phyloP scores from a whole-genome alignment of 345 rosid genomes.

The Bruguiera parviflora region DNA sequence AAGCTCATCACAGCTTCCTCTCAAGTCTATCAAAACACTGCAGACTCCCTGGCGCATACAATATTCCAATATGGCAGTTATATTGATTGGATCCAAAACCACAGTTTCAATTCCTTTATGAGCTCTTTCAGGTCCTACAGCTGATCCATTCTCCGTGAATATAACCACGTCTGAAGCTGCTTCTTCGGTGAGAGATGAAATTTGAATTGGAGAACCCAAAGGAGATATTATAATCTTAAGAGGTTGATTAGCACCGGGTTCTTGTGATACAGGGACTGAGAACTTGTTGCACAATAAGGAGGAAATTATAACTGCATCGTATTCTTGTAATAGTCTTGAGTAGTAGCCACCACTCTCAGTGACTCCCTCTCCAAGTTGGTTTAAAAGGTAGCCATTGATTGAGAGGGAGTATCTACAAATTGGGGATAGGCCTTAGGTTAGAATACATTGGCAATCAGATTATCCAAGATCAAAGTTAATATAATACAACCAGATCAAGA shows the following conservation, averaged over 20 bases:
- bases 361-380: conserved; percentile 66
- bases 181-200: conserved; percentile 29
- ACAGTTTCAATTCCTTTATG: conserved; percentile 43
- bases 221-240: conserved; percentile 37
- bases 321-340: conserved; percentile 64
- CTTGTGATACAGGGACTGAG: conserved; percentile 44
- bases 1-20: conserved; percentile 46
- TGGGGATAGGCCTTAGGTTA: conserved; percentile 12
- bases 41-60: conserved; percentile 50
- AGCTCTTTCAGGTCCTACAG: conserved; percentile 29
- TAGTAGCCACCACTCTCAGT: conserved; percentile 57
- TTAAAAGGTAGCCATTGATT: conserved; percentile 47
- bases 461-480: neutral
- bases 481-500: neutral
- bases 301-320: conserved; percentile 61
- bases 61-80: conserved; percentile 50
- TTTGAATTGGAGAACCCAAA: conserved; percentile 18
- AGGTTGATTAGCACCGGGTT: conserved; percentile 64
- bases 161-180: conserved; percentile 35
- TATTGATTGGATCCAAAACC: conserved; percentile 36
- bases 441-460: neutral
- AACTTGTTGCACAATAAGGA: conserved; percentile 36
- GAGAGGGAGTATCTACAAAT: conserved; percentile 63
- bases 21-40: conserved; percentile 61
- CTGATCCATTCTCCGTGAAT: conserved; percentile 33